These are phyloP conservation scores for Tillandsia fasciculata DNA, from an alignment of 176 grass and related monocot species.

Conservation along the genomic window DNA sequence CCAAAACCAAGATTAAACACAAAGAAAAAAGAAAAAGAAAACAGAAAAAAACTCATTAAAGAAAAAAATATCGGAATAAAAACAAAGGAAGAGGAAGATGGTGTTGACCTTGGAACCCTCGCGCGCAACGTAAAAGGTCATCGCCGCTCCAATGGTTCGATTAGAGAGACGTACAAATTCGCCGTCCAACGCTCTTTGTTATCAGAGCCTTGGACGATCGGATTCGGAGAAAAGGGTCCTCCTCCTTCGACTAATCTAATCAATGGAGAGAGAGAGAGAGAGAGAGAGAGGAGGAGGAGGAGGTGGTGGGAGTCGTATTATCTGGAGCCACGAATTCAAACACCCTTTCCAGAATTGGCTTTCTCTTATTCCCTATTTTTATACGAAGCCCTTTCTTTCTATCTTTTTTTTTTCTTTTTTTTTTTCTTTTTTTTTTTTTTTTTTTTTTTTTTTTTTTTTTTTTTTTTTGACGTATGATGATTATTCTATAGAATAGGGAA, in stretches of 20 bases:
- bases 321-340: background rate
- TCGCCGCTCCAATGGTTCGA: slow-evolving; percentile 12
- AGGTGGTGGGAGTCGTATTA: background rate
- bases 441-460: background rate
- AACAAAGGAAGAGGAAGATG: background rate
- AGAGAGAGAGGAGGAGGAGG: background rate
- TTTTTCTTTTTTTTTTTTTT: background rate
- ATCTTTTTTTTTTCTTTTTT: background rate
- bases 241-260: background rate
- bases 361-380: background rate
- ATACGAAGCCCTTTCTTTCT: background rate
- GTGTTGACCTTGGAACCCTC: slow-evolving; percentile 50
- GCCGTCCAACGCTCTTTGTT: background rate
- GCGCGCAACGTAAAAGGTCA: slow-evolving; percentile 65
- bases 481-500: background rate
- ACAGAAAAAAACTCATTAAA: background rate
- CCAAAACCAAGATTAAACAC: slow-evolving; percentile 9
- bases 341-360: background rate
- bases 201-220: background rate
- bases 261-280: background rate
- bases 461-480: background rate
- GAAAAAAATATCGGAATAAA: background rate
- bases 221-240: background rate
- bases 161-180: background rate
- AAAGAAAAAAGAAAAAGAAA: background rate